Conservation (phyloP, 2,329 filamentous ascomycete species). For the Coniochaeta sp. region DNA sequence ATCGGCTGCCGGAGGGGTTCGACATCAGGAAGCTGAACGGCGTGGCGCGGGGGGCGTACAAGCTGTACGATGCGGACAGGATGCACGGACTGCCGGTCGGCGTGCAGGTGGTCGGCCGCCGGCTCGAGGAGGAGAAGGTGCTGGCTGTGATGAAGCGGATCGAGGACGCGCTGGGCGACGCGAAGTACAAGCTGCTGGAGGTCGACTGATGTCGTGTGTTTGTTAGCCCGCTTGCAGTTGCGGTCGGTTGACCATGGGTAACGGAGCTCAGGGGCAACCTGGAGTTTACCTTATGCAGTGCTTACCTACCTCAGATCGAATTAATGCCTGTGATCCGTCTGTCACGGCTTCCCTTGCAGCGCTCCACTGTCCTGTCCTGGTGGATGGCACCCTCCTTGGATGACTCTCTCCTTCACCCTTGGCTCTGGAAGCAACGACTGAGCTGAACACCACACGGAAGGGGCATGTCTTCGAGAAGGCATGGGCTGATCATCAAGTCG, state of each 20-base stretch:
- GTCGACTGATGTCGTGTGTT: constrained; percentile 22
- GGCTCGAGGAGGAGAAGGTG: constrained; percentile 84
- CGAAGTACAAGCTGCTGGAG: constrained; percentile 44
- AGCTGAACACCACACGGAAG: not conserved
- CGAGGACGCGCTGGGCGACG: constrained; percentile 61
- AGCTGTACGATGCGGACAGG: constrained; percentile 69
- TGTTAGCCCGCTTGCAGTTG: not conserved
- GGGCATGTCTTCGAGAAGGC: not conserved
- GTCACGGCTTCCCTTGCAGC: not conserved
- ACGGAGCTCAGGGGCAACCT: too few relatives aligned
- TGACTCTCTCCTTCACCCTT: not conserved
- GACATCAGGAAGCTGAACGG: constrained; percentile 63
- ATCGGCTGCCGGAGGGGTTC: constrained; percentile 57
- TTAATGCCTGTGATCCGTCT: too few relatives aligned
- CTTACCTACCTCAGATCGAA: too few relatives aligned
- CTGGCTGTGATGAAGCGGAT: constrained; percentile 72
- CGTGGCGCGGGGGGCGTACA: constrained; percentile 76
- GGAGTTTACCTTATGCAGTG: too few relatives aligned
- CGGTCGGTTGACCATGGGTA: not conserved
- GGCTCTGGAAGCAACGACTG: not conserved
- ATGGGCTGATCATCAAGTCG: not conserved
- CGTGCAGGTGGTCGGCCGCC: constrained; percentile 73
- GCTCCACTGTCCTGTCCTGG: not conserved
- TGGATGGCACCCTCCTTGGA: not conserved
- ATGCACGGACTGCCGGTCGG: constrained; percentile 88